Percentiles rank a stretch among this genome's conserved stretches.
These are phyloP conservation scores for Melastoma candidum DNA, from an alignment of 441 rosid species.

Conservation along the genomic window DNA sequence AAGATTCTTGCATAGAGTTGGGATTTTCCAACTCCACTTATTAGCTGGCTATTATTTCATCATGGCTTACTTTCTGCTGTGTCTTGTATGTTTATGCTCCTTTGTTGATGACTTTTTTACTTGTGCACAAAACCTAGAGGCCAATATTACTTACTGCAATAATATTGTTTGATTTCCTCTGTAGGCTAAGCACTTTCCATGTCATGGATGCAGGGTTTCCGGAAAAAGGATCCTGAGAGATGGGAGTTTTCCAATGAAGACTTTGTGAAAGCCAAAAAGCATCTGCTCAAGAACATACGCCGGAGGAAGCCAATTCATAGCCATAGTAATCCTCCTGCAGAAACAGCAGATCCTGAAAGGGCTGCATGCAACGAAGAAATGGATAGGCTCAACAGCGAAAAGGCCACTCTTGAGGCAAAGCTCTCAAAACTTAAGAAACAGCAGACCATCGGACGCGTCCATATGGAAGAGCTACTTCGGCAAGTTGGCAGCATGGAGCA, in stretches of 20 bases:
- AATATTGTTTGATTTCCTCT: too few relatives aligned
- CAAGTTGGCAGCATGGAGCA: conserved; percentile 46
- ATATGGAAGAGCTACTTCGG: conserved; percentile 43
- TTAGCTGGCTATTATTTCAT: too few relatives aligned
- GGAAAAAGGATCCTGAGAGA: conserved; percentile 81
- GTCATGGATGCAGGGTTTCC: conserved; percentile 55
- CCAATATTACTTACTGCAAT: too few relatives aligned
- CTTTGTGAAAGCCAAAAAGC: conserved; percentile 74
- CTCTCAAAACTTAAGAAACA: conserved; percentile 39
- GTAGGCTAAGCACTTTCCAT: too few relatives aligned
- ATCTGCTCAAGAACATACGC: conserved; percentile 84
- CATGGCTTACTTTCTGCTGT: too few relatives aligned
- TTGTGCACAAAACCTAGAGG: too few relatives aligned
- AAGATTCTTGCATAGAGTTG: too few relatives aligned
- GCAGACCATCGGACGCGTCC: conserved; percentile 42
- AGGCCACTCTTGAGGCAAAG: conserved; percentile 53
- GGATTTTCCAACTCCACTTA: too few relatives aligned
- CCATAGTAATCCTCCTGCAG: conserved; percentile 64
- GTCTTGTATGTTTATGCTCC: too few relatives aligned
- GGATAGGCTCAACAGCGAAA: conserved; percentile 59
- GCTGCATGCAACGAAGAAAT: conserved; percentile 56
- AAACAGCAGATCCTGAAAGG: conserved; percentile 52
- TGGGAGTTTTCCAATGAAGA: conserved; percentile 95
- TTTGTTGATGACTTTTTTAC: too few relatives aligned
- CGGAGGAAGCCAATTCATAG: conserved; percentile 89